phyloP scores from a whole-genome alignment of 1,284 basidiomycete species.

The Marasmius fiardii region DNA sequence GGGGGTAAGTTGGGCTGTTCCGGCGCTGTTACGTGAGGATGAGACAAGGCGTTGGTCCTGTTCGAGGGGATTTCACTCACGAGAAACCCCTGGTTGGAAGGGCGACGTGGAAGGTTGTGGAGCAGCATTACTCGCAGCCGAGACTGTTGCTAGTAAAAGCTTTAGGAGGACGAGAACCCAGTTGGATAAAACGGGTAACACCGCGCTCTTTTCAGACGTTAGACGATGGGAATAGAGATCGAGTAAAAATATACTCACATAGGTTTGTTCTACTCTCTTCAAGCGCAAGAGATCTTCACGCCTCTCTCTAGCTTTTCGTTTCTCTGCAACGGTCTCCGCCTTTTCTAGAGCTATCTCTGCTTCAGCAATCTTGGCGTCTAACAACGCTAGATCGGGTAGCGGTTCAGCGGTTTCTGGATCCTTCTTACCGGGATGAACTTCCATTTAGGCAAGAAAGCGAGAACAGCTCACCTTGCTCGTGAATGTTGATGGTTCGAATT shows the following conservation, averaged over 20 bases:
- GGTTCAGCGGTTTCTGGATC: constrained; percentile 60
- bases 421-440: constrained; percentile 23
- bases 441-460: not conserved
- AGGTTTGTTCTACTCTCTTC: constrained; percentile 86
- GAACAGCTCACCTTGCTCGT: constrained; percentile 34
- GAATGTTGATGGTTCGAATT: constrained; percentile 46
- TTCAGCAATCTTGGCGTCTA: constrained; percentile 71
- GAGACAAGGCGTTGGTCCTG: constrained; percentile 10
- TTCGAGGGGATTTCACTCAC: constrained; percentile 38
- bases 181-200: constrained; percentile 78
- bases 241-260: constrained; percentile 53
- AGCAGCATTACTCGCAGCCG: constrained; percentile 59
- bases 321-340: constrained; percentile 51
- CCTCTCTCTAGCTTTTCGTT: constrained; percentile 63
- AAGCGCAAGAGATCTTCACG: constrained; percentile 80
- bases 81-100: constrained; percentile 68
- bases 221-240: constrained; percentile 6
- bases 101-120: constrained; percentile 62
- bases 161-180: constrained; percentile 92
- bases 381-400: constrained; percentile 63
- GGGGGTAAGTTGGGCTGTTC: constrained; percentile 61
- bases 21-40: constrained; percentile 36
- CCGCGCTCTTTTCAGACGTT: constrained; percentile 50
- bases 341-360: constrained; percentile 55
- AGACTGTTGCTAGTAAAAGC: constrained; percentile 85